These are phyloP conservation scores for Wickerhamomyces queroliae DNA, from an alignment of 805 yeast species.

Conservation along the genomic window DNA sequence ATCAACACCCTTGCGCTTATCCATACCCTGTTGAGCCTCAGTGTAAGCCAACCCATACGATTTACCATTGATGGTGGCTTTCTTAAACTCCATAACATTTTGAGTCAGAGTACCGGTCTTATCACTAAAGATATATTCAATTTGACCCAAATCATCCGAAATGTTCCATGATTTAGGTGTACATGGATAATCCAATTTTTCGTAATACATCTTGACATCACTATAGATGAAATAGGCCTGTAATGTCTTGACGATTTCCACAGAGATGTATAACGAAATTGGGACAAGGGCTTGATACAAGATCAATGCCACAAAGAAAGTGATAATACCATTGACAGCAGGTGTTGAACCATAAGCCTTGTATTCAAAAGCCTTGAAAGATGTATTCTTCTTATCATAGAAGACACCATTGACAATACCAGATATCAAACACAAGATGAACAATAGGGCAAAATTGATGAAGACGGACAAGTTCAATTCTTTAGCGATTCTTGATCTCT, in stretches of 20 bases:
- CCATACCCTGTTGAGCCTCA: constrained; percentile 74
- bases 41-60: constrained; percentile 79
- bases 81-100: constrained; percentile 81
- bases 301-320: constrained; percentile 71
- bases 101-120: constrained; percentile 84
- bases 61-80: constrained; percentile 68
- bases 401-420: constrained; percentile 70
- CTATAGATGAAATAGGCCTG: constrained; percentile 79
- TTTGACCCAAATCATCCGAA: constrained; percentile 81
- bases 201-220: constrained; percentile 68
- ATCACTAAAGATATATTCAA: constrained; percentile 79
- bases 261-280: constrained; percentile 73
- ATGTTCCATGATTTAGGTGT: constrained; percentile 83
- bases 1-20: constrained; percentile 74
- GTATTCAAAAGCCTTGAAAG: constrained; percentile 59
- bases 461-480: constrained; percentile 68
- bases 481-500: constrained; percentile 66
- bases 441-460: constrained; percentile 57
- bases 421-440: constrained; percentile 59
- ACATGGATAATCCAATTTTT: constrained; percentile 69
- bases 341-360: constrained; percentile 63
- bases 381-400: constrained; percentile 38
- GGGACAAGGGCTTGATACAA: constrained; percentile 79
- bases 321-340: constrained; percentile 59
- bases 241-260: constrained; percentile 76